Percentiles rank a stretch among this genome's conserved stretches.
phyloP scores from a whole-genome alignment of 1,284 basidiomycete genomes.

The Leccinum angustisporum region DNA sequence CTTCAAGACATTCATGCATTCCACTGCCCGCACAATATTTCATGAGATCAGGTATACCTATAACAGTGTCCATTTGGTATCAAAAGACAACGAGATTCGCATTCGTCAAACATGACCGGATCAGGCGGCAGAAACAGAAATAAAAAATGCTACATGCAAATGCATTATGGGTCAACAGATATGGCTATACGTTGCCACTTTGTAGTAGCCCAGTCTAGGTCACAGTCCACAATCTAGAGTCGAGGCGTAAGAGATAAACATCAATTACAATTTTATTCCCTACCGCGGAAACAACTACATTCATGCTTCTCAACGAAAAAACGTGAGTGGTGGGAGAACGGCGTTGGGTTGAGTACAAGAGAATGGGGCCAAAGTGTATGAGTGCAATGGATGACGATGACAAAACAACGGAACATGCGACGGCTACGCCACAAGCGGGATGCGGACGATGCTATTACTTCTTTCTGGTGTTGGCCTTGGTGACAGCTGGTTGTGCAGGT shows the following conservation, averaged over 20 bases:
- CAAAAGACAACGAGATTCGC: not conserved
- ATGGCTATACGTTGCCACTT: not conserved
- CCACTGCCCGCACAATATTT: not conserved
- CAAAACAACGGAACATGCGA: slow-evolving; percentile 27
- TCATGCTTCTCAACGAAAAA: slow-evolving; percentile 12
- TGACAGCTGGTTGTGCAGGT: slow-evolving; percentile 40
- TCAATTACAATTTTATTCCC: slow-evolving; percentile 12
- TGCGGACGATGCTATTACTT: slow-evolving; percentile 26
- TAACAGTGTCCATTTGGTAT: not conserved
- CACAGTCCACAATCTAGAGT: slow-evolving; percentile 5
- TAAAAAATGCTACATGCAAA: not conserved
- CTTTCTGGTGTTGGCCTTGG: slow-evolving; percentile 39
- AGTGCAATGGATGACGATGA: slow-evolving; percentile 24
- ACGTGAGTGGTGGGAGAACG: slow-evolving; percentile 5
- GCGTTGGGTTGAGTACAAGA: slow-evolving; percentile 13
- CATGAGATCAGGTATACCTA: not conserved
- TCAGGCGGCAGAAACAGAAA: not conserved
- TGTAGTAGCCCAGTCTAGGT: not conserved
- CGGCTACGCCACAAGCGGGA: slow-evolving; percentile 18
- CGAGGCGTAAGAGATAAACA: slow-evolving; percentile 9
- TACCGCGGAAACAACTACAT: slow-evolving; percentile 12
- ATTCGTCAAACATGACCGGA: not conserved
- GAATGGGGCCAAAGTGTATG: slow-evolving; percentile 13
- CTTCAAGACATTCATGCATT: not conserved
- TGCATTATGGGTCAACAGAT: not conserved